These are phyloP conservation scores for Gracilariopsis chorda DNA, from an alignment of 23 red algal species.

Conservation along the genomic window DNA sequence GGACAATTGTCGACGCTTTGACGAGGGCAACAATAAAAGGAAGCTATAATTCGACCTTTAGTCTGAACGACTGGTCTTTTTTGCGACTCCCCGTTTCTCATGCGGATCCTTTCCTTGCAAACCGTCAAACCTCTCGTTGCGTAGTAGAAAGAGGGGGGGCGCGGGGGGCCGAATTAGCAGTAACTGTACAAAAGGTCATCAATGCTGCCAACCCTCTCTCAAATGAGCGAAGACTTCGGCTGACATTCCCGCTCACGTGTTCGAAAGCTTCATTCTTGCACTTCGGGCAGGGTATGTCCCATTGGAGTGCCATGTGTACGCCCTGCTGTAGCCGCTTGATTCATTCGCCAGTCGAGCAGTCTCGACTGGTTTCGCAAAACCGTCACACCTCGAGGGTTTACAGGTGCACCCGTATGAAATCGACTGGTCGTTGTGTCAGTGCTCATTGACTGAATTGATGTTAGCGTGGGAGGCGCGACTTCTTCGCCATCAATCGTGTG, in stretches of 20 bases:
- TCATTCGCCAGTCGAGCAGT: conserved; percentile 14
- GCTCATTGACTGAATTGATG: background rate
- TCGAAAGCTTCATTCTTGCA: no score
- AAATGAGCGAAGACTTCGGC: no score
- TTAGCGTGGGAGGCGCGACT: background rate
- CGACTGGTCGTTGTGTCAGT: background rate
- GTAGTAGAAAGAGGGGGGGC: no score
- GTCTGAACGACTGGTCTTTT: background rate
- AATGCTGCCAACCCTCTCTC: no score
- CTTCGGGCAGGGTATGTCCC: background rate
- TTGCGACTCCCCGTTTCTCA: background rate
- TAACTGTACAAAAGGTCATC: no score
- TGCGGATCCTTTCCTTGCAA: no score
- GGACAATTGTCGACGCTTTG: background rate
- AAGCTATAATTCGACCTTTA: background rate
- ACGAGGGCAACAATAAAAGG: conserved; percentile 16
- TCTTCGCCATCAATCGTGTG: background rate
- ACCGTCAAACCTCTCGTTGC: no score
- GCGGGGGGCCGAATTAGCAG: no score
- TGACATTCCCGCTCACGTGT: no score
- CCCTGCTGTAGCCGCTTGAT: background rate
- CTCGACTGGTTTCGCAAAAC: conserved; percentile 32
- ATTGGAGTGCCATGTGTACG: background rate
- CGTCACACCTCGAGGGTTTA: conserved; percentile 13
- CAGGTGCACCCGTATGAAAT: conserved; percentile 11